phyloP scores from a whole-genome alignment of 345 rosid genomes.

The Capsella bursapastoris region DNA sequence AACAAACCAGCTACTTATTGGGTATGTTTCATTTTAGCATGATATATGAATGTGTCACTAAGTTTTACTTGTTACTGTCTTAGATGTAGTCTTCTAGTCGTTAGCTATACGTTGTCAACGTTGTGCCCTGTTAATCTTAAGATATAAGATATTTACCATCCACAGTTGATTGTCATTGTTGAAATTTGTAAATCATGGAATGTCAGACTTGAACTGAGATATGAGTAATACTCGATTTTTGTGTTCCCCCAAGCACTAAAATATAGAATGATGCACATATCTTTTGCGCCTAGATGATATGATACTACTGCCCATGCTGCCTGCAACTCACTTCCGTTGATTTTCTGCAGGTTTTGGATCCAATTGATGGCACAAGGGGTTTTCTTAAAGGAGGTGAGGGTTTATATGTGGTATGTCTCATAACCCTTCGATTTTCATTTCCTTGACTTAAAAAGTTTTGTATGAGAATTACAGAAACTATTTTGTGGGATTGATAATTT shows the following conservation, averaged over 20 bases:
- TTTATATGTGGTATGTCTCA: constrained; percentile 73
- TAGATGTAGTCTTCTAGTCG: not conserved
- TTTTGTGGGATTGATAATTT: not conserved
- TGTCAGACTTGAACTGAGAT: constrained; percentile 2
- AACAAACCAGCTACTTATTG: constrained; percentile 79
- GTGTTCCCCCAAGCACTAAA: not conserved
- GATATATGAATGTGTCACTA: not conserved
- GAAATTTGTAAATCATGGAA: constrained; percentile 18
- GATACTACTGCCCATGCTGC: not conserved
- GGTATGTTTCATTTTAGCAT: constrained; percentile 52
- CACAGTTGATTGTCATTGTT: constrained; percentile 1
- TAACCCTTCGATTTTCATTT: constrained; percentile 15
- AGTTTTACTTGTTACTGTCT: not conserved
- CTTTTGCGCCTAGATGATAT: not conserved
- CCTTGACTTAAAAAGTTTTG: not conserved
- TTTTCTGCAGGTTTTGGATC: constrained; percentile 76
- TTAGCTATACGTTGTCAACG: not conserved
- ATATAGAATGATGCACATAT: not conserved
- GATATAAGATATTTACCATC: not conserved
- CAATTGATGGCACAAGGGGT: constrained; percentile 89
- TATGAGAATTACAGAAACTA: not conserved
- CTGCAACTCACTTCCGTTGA: constrained; percentile 4
- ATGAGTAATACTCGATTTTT: not conserved
- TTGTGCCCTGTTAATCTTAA: not conserved
- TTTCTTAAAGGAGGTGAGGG: constrained; percentile 78